These are phyloP conservation scores for Saccharum hybrid DNA, from an alignment of 202 grass and related monocot genomes.

Conservation along the genomic window DNA sequence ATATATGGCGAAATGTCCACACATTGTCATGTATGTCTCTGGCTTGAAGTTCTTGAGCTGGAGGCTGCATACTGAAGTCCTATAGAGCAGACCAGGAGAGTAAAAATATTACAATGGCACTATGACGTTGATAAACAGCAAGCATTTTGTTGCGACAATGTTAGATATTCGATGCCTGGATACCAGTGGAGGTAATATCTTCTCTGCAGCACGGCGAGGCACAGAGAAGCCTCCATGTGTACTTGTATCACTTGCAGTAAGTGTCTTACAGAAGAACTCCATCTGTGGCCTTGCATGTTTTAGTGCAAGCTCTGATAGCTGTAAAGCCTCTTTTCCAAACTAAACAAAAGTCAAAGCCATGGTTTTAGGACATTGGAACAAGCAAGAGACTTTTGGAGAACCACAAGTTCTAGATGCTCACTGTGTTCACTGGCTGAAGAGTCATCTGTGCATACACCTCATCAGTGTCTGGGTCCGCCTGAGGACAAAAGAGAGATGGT, in stretches of 20 bases:
- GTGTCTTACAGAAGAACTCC: conserved; percentile 97
- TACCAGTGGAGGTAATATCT: conserved; percentile 92
- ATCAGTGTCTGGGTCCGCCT: conserved; percentile 95
- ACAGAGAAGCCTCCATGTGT: conserved; percentile 98
- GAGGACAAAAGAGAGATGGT: conserved; percentile 38
- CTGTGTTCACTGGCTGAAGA: conserved; percentile 93
- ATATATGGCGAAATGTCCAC: conserved; percentile 98
- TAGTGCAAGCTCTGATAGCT: conserved; percentile 89
- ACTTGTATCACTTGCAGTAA: conserved; percentile 97
- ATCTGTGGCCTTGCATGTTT: conserved; percentile 81
- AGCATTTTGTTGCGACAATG: neutral
- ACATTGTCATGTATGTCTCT: conserved; percentile 90
- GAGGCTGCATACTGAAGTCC: conserved; percentile 96
- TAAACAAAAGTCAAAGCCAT: conserved; percentile 30
- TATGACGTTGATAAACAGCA: neutral
- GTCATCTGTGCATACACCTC: conserved; percentile 99
- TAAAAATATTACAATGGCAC: conserved; percentile 12
- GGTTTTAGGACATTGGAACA: conserved; percentile 26
- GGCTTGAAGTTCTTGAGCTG: conserved; percentile 90
- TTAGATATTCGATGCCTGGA: conserved; percentile 19
- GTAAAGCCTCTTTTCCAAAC: conserved; percentile 95
- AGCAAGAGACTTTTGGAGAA: neutral
- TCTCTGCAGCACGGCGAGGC: conserved; percentile 94
- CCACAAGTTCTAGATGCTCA: conserved; percentile 50
- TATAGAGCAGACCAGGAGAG: conserved; percentile 22